Base-by-base conservation (phyloP, 768 basidiomycete genomes). In the Epithele typhae region DNA sequence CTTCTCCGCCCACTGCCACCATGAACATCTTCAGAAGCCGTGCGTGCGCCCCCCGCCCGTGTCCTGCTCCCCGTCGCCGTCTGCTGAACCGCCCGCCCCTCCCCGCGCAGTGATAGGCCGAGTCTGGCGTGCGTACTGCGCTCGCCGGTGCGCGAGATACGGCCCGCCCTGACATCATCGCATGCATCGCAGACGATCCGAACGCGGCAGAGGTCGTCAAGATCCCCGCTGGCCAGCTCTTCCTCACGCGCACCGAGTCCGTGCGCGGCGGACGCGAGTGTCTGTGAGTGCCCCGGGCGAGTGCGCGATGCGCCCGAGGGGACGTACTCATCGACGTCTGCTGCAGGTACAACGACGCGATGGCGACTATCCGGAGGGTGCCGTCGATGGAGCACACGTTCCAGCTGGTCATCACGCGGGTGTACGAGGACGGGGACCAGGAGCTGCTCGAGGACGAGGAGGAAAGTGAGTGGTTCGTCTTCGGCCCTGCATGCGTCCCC, bases 401-500 rank as follows among this genome's bases (percentile, higher is more conserved):
- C 62, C 89, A 97, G 64, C 77, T 99, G 9, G 94, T 96, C 9
- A 83, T 97, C 44, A 96, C 93, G n/a, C 76, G 94, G 50, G 93
- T 96, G 1, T 98, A 90, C 60, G 92, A 98, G 56, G 95, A 98
- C 52, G 96, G 92, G 3, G 94, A 98, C 61, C 92, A 95, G 65
- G 88, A 95, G 59, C 65, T 97, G 34, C 68, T 97, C 15, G 93
- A 96, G 59, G 95, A 97, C 56, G 92, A 95, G 64, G 92, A 92
- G 48, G 86, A 89, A 70, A 87, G 87, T 86, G 53, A 56, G 81
- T 68, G 19, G 33, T 27, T 30, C n/a, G n/a, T n/a, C n/a, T n/a
- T n/a, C n/a, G n/a, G n/a, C n/a, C n/a, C n/a, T n/a, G n/a, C n/a
- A n/a, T n/a, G n/a, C n/a, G n/a, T n/a, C n/a, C n/a, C n/a, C n/a